phyloP scores from a whole-genome alignment of 2,329 filamentous ascomycete genomes.

The Penicillium sp. region DNA sequence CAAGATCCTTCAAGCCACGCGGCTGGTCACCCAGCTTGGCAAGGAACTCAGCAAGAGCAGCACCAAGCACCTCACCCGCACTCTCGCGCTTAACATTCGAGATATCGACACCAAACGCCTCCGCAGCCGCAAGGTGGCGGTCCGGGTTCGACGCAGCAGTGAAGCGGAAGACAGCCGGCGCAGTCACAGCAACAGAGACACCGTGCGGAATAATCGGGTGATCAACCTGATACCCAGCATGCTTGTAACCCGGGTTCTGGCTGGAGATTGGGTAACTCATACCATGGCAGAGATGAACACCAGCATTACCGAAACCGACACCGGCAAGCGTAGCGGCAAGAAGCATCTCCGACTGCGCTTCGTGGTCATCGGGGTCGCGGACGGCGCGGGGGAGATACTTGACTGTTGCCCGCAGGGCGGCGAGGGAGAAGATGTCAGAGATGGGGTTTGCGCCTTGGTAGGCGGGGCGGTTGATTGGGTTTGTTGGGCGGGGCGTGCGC shows the following conservation, averaged over 20 bases:
- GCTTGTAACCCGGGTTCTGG: slow-evolving; percentile 87
- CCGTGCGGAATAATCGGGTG: slow-evolving; percentile 88
- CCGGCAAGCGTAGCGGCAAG: slow-evolving; percentile 90
- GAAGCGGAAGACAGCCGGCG: slow-evolving; percentile 90
- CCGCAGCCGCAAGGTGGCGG: slow-evolving; percentile 81
- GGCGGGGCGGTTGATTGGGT: slow-evolving; percentile 85
- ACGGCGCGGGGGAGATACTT: slow-evolving; percentile 90
- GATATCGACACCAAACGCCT: slow-evolving; percentile 86
- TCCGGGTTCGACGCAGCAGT: slow-evolving; percentile 89
- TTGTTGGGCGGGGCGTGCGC: slow-evolving; percentile 75
- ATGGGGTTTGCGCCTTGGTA: slow-evolving; percentile 98
- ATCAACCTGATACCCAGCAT: slow-evolving; percentile 76
- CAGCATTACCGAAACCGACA: slow-evolving; percentile 95
- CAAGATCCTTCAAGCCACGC: slow-evolving; percentile 74
- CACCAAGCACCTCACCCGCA: slow-evolving; percentile 80
- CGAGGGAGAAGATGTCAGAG: slow-evolving; percentile 91
- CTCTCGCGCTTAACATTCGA: slow-evolving; percentile 82
- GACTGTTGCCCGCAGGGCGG: slow-evolving; percentile 75
- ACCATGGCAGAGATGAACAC: slow-evolving; percentile 83
- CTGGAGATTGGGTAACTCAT: slow-evolving; percentile 98
- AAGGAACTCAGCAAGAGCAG: slow-evolving; percentile 78
- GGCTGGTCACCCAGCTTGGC: slow-evolving; percentile 85
- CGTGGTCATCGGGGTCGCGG: slow-evolving; percentile 80
- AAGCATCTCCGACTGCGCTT: slow-evolving; percentile 94
- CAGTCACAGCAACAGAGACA: slow-evolving; percentile 89